phyloP scores from a whole-genome alignment of 2,329 filamentous ascomycete genomes.

The Cladosporium austrohemisphaericum region DNA sequence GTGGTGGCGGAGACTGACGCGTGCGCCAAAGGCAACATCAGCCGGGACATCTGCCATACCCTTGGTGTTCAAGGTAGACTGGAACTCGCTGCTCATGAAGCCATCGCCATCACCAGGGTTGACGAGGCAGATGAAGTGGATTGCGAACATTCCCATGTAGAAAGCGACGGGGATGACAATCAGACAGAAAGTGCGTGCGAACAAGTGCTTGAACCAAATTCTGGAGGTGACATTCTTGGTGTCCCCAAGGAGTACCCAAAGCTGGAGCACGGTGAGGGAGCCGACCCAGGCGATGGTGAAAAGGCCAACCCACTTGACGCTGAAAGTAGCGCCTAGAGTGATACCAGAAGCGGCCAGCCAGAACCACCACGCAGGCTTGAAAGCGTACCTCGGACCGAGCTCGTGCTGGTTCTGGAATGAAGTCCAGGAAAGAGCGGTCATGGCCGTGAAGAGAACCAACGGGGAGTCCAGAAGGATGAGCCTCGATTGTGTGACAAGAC shows the following conservation, averaged over 20 bases:
- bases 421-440: constrained; percentile 84
- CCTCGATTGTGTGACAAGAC: constrained; percentile 88
- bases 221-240: constrained; percentile 76
- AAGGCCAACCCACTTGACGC: constrained; percentile 97
- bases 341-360: constrained; percentile 87
- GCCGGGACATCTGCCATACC: constrained; percentile 92
- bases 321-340: constrained; percentile 81
- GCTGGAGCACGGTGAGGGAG: constrained; percentile 79
- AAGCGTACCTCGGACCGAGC: constrained; percentile 81
- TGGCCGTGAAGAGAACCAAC: constrained; percentile 85
- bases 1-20: constrained; percentile 81
- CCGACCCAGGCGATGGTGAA: constrained; percentile 99
- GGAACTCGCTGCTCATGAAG: constrained; percentile 99
- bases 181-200: constrained; percentile 84
- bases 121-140: constrained; percentile 88
- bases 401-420: constrained; percentile 98
- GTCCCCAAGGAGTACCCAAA: constrained; percentile 94
- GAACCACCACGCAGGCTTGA: constrained; percentile 93
- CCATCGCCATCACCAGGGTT: constrained; percentile 97
- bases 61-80: constrained; percentile 94
- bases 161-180: constrained; percentile 84
- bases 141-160: constrained; percentile 95
- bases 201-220: constrained; percentile 88
- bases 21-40: constrained; percentile 85
- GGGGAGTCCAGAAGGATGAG: constrained; percentile 95